These are phyloP conservation scores for Aegilops umbellulata DNA, from an alignment of 176 grass and related monocot genomes.

Conservation along the genomic window DNA sequence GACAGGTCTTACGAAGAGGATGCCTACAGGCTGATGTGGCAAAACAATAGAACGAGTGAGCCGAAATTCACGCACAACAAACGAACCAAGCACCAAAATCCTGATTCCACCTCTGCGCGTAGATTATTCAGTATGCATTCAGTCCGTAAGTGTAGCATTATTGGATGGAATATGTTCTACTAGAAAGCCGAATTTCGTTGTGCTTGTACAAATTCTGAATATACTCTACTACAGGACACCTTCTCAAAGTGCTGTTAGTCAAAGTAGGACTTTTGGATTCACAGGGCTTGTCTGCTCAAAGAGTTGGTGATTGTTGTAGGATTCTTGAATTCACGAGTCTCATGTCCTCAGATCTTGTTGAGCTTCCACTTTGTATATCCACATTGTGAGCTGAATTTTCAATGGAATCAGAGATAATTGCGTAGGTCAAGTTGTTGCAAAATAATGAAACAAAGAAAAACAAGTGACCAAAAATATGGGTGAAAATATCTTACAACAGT, in stretches of 20 bases:
- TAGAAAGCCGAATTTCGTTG: not conserved
- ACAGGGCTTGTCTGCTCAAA: not conserved
- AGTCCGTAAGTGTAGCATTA: no score
- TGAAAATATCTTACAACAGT: slow-evolving; percentile 12
- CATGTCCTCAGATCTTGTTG: not conserved
- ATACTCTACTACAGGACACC: not conserved
- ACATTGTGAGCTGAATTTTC: not conserved
- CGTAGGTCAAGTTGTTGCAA: not conserved
- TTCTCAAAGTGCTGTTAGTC: not conserved
- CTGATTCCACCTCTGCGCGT: no score
- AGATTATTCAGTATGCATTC: no score
- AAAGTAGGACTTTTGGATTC: not conserved
- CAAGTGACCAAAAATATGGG: not conserved
- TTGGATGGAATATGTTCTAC: not conserved
- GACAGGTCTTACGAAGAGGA: no score
- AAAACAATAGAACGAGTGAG: no score
- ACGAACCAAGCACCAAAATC: no score
- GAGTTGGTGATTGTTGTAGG: not conserved
- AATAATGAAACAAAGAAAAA: not conserved
- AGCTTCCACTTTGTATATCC: slow-evolving; percentile 2
- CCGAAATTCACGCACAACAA: no score
- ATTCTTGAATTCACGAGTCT: not conserved
- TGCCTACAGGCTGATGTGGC: no score
- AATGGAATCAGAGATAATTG: not conserved
- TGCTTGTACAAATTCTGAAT: not conserved